These are phyloP conservation scores for Vigna hirtella DNA, from an alignment of 306 rosid genomes.

Conservation along the genomic window DNA sequence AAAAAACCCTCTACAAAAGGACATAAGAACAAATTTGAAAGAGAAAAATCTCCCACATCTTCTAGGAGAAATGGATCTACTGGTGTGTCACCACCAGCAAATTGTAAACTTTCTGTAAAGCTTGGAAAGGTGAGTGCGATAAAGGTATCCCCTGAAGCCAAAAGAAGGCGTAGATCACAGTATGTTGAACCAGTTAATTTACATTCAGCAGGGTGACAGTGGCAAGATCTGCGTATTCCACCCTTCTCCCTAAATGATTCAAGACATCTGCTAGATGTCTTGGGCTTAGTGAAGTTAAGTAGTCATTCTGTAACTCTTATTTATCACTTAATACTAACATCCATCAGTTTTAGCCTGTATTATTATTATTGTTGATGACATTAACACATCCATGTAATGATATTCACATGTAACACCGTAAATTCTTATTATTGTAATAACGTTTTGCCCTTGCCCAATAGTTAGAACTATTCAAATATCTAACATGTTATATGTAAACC, in stretches of 20 bases:
- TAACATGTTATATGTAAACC: neutral
- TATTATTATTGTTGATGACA: conserved; percentile 13
- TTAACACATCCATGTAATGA: conserved; percentile 44
- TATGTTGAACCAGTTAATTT: conserved; percentile 61
- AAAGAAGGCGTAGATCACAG: conserved; percentile 72
- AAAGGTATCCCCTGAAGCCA: conserved; percentile 74
- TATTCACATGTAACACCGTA: conserved; percentile 48
- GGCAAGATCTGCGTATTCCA: conserved; percentile 16
- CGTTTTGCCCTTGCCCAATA: too few species aligned
- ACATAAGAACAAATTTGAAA: too few species aligned
- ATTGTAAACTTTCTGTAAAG: conserved; percentile 64
- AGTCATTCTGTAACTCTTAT: conserved; percentile 37
- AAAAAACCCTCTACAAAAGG: conserved; percentile 48
- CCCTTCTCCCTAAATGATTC: neutral
- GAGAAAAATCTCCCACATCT: conserved; percentile 50
- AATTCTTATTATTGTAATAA: conserved; percentile 39
- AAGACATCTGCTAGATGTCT: conserved; percentile 53
- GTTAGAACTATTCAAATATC: neutral
- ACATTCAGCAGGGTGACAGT: conserved; percentile 57
- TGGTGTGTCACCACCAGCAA: conserved; percentile 47
- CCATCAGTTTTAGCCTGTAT: conserved; percentile 35
- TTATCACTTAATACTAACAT: conserved; percentile 42
- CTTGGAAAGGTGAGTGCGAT: conserved; percentile 56
- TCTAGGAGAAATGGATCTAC: conserved; percentile 40
- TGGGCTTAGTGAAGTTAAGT: conserved; percentile 11